These are phyloP conservation scores for Caloboletus inedulis DNA, from an alignment of 1,284 basidiomycete genomes.

Conservation along the genomic window DNA sequence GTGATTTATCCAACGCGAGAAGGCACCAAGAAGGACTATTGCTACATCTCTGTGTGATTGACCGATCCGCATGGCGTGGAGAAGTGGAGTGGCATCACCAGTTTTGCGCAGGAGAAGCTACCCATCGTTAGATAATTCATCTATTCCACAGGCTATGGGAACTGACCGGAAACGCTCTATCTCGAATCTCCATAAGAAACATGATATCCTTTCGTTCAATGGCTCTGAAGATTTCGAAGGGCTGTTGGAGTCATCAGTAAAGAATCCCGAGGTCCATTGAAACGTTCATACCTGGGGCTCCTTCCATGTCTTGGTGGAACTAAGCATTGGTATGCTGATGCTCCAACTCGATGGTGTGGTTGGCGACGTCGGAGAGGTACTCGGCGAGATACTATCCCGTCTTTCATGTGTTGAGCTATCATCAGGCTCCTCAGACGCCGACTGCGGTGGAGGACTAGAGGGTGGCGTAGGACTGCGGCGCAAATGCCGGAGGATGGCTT, in stretches of 20 bases:
- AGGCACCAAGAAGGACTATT: conserved; percentile 72
- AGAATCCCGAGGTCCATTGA: not conserved
- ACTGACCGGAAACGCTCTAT: conserved; percentile 69
- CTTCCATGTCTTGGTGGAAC: conserved; percentile 41
- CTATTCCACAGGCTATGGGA: not conserved
- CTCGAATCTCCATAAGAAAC: conserved; percentile 76
- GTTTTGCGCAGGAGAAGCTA: conserved; percentile 71
- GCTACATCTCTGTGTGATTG: conserved; percentile 70
- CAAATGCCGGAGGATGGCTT: conserved; percentile 48
- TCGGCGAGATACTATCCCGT: conserved; percentile 29
- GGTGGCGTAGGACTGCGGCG: conserved; percentile 41
- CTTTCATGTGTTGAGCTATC: conserved; percentile 18
- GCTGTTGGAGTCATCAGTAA: conserved; percentile 38
- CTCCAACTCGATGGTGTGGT: conserved; percentile 27
- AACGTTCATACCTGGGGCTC: conserved; percentile 54
- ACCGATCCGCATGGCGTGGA: conserved; percentile 80
- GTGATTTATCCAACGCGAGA: conserved; percentile 78
- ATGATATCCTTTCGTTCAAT: conserved; percentile 70
- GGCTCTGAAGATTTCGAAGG: conserved; percentile 71
- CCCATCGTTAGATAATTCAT: conserved; percentile 4
- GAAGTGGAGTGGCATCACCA: conserved; percentile 71
- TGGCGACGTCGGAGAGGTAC: conserved; percentile 32
- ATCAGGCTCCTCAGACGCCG: conserved; percentile 18
- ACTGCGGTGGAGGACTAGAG: conserved; percentile 15
- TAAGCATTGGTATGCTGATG: conserved; percentile 17